These are phyloP conservation scores for Taxillus chinensis DNA, from an alignment of 164 flowering plant genomes.

Conservation along the genomic window DNA sequence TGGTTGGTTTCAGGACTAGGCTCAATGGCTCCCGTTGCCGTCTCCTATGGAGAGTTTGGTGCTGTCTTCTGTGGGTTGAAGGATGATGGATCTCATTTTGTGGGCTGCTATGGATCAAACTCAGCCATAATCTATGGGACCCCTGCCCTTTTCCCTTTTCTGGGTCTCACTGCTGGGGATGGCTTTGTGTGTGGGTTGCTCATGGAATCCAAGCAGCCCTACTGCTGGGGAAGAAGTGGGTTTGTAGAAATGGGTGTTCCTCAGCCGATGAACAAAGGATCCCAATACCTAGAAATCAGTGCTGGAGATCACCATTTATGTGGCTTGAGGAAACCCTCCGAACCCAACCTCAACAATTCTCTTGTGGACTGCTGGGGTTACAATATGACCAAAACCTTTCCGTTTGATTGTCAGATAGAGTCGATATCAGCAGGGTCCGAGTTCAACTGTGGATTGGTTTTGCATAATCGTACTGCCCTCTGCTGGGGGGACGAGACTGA, in stretches of 20 bases:
- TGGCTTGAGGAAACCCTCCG: constrained; percentile 52
- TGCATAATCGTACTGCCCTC: constrained; percentile 52
- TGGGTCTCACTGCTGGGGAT: constrained; percentile 75
- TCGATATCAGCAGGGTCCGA: constrained; percentile 86
- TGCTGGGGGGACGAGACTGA: constrained; percentile 94
- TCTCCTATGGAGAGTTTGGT: constrained; percentile 89
- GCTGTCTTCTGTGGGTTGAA: constrained; percentile 78
- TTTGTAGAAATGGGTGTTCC: constrained; percentile 78
- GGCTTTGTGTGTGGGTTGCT: constrained; percentile 93
- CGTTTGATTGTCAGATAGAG: constrained; percentile 44
- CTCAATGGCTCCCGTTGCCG: constrained; percentile 87
- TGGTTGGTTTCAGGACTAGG: constrained; percentile 52
- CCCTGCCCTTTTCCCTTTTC: constrained; percentile 49
- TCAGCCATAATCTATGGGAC: constrained; percentile 66
- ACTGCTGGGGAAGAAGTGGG: constrained; percentile 85
- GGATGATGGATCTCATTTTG: constrained; percentile 78
- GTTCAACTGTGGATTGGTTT: constrained; percentile 79
- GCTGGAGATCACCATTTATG: constrained; percentile 95
- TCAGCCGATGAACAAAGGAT: constrained; percentile 50
- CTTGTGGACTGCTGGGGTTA: constrained; percentile 97
- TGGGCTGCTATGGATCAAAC: constrained; percentile 72
- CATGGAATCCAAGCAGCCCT: constrained; percentile 58
- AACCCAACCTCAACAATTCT: constrained; percentile 31
- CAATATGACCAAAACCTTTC: constrained; percentile 79
- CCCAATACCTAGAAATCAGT: constrained; percentile 66